Conservation (phyloP, 306 rosid species). For the Calophaca sinica region DNA sequence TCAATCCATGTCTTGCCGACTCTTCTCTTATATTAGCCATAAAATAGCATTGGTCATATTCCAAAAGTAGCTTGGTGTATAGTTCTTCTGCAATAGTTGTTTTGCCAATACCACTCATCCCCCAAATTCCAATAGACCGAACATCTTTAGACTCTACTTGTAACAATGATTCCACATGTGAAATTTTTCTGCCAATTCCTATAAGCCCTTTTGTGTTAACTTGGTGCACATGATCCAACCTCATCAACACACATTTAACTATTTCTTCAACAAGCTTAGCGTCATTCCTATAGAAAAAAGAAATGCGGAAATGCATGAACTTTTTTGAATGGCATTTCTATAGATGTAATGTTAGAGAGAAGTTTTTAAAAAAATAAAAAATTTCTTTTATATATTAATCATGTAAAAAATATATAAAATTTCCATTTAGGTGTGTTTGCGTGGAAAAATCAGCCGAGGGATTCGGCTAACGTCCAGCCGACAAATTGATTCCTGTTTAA, state of each 20-base stretch:
- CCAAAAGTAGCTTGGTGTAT: background rate
- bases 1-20: background rate
- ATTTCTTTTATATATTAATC: too few relatives aligned
- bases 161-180: constrained; percentile 33
- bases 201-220: background rate
- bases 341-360: background rate
- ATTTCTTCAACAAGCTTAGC: constrained; percentile 23
- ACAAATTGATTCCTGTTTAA: too few relatives aligned
- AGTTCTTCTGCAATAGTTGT: constrained; percentile 39
- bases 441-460: too few relatives aligned
- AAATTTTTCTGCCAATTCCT: constrained; percentile 30
- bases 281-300: constrained; percentile 10
- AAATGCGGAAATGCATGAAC: background rate
- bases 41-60: constrained; percentile 31
- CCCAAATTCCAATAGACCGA: constrained; percentile 40
- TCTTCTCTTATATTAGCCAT: constrained; percentile 30
- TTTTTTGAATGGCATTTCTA: background rate
- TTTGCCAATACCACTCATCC: constrained; percentile 38
- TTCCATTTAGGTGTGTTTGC: too few relatives aligned
- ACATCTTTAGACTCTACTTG: background rate
- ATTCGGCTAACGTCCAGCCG: too few relatives aligned
- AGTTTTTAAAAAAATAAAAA: too few relatives aligned
- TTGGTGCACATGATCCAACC: background rate
- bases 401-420: too few relatives aligned
- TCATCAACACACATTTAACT: background rate